Conservation (phyloP, 1,284 basidiomycete species). For the Termitomyces sp. region DNA sequence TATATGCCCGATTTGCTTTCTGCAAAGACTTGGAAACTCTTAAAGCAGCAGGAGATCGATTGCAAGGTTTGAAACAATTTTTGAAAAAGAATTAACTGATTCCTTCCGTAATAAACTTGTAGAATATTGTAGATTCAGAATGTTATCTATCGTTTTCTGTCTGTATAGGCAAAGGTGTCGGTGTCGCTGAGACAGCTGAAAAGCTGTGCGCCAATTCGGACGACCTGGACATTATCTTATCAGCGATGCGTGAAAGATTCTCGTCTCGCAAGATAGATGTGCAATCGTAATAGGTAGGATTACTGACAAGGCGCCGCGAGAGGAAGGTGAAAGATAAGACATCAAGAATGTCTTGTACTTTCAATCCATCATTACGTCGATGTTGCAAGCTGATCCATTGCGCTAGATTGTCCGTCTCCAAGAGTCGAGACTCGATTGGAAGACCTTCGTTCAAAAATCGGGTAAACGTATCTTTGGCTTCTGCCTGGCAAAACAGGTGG, state of each 20-base stretch:
- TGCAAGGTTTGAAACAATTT: conserved; percentile 72
- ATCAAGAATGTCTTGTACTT: conserved; percentile 73
- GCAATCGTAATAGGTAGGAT: conserved; percentile 86
- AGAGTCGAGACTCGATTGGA: conserved; percentile 80
- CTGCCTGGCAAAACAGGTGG: conserved; percentile 83
- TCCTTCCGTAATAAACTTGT: not conserved
- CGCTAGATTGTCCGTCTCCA: conserved; percentile 47
- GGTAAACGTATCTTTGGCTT: conserved; percentile 73
- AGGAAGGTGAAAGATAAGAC: conserved; percentile 81
- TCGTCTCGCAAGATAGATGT: conserved; percentile 39
- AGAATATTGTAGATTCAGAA: conserved; percentile 6
- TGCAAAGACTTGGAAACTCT: conserved; percentile 90
- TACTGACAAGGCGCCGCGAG: conserved; percentile 63
- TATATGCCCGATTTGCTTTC: conserved; percentile 85
- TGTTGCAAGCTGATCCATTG: conserved; percentile 48
- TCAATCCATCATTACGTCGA: conserved; percentile 34
- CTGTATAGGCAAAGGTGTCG: conserved; percentile 1
- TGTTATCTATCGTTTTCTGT: not conserved
- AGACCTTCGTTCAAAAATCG: conserved; percentile 85
- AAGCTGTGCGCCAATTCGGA: not conserved
- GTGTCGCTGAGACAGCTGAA: not conserved
- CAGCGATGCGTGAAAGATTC: conserved; percentile 68
- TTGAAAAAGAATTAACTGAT: conserved; percentile 25
- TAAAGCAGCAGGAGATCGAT: conserved; percentile 68
- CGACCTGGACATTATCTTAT: conserved; percentile 40